Conservation (phyloP, 2,329 filamentous ascomycete species). For the Hypoxylon sp. region DNA sequence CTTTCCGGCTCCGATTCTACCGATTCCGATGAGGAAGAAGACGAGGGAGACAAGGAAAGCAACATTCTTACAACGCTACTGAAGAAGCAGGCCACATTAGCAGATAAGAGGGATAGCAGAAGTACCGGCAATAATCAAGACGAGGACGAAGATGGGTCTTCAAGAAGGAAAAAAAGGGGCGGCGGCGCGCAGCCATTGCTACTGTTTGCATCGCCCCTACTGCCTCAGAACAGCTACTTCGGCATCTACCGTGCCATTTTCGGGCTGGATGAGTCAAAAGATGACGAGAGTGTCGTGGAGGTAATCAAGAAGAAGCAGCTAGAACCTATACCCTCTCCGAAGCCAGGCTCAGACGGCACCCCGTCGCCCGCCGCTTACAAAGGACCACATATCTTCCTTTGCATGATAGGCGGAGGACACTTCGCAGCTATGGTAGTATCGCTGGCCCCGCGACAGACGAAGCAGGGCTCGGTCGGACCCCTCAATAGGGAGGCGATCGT, state of each 20-base stretch:
- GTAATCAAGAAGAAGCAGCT: slow-evolving; percentile 81
- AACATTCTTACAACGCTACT: slow-evolving; percentile 78
- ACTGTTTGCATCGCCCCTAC: slow-evolving; percentile 81
- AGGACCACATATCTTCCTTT: slow-evolving; percentile 89
- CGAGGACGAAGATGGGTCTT: slow-evolving; percentile 56
- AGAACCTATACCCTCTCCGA: slow-evolving; percentile 63
- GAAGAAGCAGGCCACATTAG: slow-evolving; percentile 82
- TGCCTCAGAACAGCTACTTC: slow-evolving; percentile 81
- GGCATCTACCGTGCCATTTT: slow-evolving; percentile 88
- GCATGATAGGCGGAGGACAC: slow-evolving; percentile 98
- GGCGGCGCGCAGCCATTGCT: slow-evolving; percentile 77
- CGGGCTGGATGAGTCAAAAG: slow-evolving; percentile 72
- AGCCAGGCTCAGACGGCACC: slow-evolving; percentile 65
- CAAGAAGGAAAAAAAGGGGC: slow-evolving; percentile 58
- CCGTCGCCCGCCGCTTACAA: slow-evolving; percentile 65
- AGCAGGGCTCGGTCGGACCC: slow-evolving; percentile 69
- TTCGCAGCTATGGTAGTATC: slow-evolving; percentile 97
- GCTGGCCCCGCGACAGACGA: slow-evolving; percentile 79
- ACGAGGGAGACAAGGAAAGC: slow-evolving; percentile 61
- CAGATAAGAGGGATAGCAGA: slow-evolving; percentile 52
- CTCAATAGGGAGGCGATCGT: slow-evolving; percentile 88
- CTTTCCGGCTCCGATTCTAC: slow-evolving; percentile 85
- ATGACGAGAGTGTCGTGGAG: slow-evolving; percentile 67
- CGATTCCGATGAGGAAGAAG: slow-evolving; percentile 72
- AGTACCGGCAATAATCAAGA: slow-evolving; percentile 61